A percentile compares a stretch with the other conserved stretches of the same genome.
phyloP scores from a whole-genome alignment of 2,329 filamentous ascomycete species.

The Keithomyces neogunnii region DNA sequence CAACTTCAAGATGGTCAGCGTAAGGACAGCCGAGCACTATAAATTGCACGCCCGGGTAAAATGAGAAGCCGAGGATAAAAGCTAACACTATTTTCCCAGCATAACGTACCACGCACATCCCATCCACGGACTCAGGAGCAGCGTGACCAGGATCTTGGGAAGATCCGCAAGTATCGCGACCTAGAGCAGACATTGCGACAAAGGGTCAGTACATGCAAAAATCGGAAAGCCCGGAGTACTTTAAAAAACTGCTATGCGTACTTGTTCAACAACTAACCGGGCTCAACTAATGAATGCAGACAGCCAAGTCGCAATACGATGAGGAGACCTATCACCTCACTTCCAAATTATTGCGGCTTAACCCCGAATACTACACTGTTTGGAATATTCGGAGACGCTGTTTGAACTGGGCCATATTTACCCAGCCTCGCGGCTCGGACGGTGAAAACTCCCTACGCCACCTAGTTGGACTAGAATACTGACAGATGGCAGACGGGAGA shows the following conservation, averaged over 20 bases:
- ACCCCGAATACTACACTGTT: slow-evolving; percentile 85
- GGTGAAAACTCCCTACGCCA: background rate
- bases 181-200: slow-evolving; percentile 42
- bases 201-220: slow-evolving; percentile 36
- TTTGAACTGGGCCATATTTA: slow-evolving; percentile 25
- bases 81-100: background rate
- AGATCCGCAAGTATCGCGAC: slow-evolving; percentile 63
- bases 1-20: too few relatives aligned
- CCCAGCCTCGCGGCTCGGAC: background rate
- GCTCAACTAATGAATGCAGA: too few relatives aligned
- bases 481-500: too few relatives aligned
- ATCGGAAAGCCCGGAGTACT: background rate
- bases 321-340: slow-evolving; percentile 8
- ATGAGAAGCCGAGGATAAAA: background rate
- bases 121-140: slow-evolving; percentile 54
- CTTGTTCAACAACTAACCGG: too few relatives aligned
- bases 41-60: too few relatives aligned
- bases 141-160: slow-evolving; percentile 57
- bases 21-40: too few relatives aligned
- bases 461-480: too few relatives aligned
- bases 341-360: slow-evolving; percentile 64
- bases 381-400: slow-evolving; percentile 80
- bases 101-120: slow-evolving; percentile 64
- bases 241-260: too few relatives aligned
- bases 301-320: too few relatives aligned